Conservation (phyloP, 805 yeast genomes). For the Nadsonia fulvescens region DNA sequence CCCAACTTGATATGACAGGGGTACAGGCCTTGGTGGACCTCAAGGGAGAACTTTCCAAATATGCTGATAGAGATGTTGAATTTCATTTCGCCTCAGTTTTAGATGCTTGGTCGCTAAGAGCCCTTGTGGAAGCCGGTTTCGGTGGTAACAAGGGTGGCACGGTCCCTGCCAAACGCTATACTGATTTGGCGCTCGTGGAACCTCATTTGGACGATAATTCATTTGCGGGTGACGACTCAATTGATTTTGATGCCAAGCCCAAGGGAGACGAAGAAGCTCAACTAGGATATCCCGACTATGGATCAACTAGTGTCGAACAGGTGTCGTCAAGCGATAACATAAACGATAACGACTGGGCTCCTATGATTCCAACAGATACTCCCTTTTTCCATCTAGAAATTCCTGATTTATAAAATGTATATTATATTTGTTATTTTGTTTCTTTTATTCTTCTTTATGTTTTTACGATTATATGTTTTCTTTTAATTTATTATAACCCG, state of each 20-base stretch:
- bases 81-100: slow-evolving; percentile 75
- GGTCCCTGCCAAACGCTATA: slow-evolving; percentile 10
- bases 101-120: slow-evolving; percentile 75
- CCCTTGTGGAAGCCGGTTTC: slow-evolving; percentile 58
- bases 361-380: slow-evolving; percentile 45
- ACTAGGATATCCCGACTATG: too few species aligned
- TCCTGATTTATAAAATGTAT: slow-evolving; percentile 31
- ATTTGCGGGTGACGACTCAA: too few species aligned
- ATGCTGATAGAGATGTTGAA: slow-evolving; percentile 72
- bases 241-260: too few species aligned
- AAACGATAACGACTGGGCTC: slow-evolving; percentile 29
- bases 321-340: too few species aligned
- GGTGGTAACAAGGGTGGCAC: slow-evolving; percentile 34
- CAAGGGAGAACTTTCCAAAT: slow-evolving; percentile 48
- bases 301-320: too few species aligned
- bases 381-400: slow-evolving; percentile 69
- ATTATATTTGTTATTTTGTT: too few species aligned
- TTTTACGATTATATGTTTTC: too few species aligned
- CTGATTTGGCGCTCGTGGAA: slow-evolving; percentile 8
- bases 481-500: too few species aligned
- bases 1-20: slow-evolving; percentile 64
- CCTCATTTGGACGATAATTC: slow-evolving; percentile 4
- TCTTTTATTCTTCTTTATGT: too few species aligned
- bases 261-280: too few species aligned
- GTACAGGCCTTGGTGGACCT: slow-evolving; percentile 64